Conservation (phyloP, 805 yeast species). For the Kuraishia borneana region DNA sequence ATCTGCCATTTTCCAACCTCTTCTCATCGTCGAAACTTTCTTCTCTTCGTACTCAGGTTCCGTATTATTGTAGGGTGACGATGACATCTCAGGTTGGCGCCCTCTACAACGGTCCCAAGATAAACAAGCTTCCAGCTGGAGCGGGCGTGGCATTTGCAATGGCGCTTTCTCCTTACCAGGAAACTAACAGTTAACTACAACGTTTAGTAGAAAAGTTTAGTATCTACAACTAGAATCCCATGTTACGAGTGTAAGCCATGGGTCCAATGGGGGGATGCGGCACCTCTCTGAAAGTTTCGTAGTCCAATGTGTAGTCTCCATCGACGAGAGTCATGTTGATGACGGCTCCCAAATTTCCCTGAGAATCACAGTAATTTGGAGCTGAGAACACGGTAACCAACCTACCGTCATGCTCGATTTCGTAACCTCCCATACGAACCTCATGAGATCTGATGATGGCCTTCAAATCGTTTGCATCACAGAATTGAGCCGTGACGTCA, state of each 20-base stretch:
- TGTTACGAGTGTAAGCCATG: slow-evolving; percentile 70
- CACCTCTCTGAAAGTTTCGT: slow-evolving; percentile 64
- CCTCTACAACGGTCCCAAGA: slow-evolving; percentile 28
- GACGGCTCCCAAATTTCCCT: slow-evolving; percentile 85
- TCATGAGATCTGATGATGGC: slow-evolving; percentile 92
- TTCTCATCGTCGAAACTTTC: background rate
- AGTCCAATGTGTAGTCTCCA: slow-evolving; percentile 36
- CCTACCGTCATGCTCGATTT: slow-evolving; percentile 75
- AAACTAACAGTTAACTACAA: slow-evolving; percentile 1
- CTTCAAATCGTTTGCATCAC: slow-evolving; percentile 57
- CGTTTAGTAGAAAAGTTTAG: background rate
- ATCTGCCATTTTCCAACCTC: background rate
- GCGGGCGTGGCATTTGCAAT: slow-evolving; percentile 6
- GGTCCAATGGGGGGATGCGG: slow-evolving; percentile 88
- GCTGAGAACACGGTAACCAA: slow-evolving; percentile 95
- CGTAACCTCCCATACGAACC: slow-evolving; percentile 86
- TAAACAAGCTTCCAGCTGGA: slow-evolving; percentile 7
- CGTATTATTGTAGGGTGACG: slow-evolving; percentile 25
- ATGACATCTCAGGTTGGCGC: slow-evolving; percentile 20
- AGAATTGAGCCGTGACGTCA: slow-evolving; percentile 75
- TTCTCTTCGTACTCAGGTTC: slow-evolving; percentile 3
- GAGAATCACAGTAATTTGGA: slow-evolving; percentile 92
- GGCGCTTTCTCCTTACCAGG: slow-evolving; percentile 5
- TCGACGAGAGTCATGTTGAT: slow-evolving; percentile 52
- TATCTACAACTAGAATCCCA: slow-evolving; percentile 20